Evolutionary conservation across 148 eudicot genomes (phyloP), one percentile per base, ranked within the genome.

Genomic region (Rhododendron kiyosumense): DNA sequence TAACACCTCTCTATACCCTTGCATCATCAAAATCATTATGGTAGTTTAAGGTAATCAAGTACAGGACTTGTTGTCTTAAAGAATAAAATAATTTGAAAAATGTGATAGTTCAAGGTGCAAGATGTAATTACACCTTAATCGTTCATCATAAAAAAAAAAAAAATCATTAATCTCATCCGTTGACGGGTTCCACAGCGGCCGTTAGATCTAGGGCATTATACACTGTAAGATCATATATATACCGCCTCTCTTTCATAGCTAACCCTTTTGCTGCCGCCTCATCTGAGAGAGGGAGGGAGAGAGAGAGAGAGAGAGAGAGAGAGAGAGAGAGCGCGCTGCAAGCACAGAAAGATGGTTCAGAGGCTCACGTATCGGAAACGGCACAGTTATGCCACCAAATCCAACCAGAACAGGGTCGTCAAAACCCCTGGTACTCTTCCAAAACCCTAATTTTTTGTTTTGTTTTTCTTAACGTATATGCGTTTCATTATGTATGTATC

Each of bases 381-480:
- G 84, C 92, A 90, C 22, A 90, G 93, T 81, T 91, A 91, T 49
- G 93, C 93, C 86, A 91, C 93, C 87, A 91, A 89, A 84, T 91
- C 93, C 85, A 91, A 90, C 71, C 90, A 87, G 74, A 88, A 91
- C 82, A 85, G 93, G 74, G 83, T 89, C 69, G 92, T 90, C 88
- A 90, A 89, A 88, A 92, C 92, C 36, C 92, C 92, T 1, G 91
- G 92, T 92, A 81, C 63, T 78, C 32, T 17, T 32, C 10, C 76
- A 0, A 30, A 45, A 65, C 78, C 36, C 57, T 67, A 13, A 1
- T 24, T 41, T 61, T 22, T 59, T 2, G 18, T 51, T 52, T 38
- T 24, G 10, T 5, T 32, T 8, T 32, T 6, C 52, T 14, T 1
- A 20, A 59, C 26, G 24, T 34, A 75, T 34, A 7, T 38, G 3